A percentile compares a stretch with the other conserved stretches of the same genome.
These are phyloP conservation scores for Gossypium arboreum DNA, from an alignment of 345 rosid genomes.

Conservation along the genomic window DNA sequence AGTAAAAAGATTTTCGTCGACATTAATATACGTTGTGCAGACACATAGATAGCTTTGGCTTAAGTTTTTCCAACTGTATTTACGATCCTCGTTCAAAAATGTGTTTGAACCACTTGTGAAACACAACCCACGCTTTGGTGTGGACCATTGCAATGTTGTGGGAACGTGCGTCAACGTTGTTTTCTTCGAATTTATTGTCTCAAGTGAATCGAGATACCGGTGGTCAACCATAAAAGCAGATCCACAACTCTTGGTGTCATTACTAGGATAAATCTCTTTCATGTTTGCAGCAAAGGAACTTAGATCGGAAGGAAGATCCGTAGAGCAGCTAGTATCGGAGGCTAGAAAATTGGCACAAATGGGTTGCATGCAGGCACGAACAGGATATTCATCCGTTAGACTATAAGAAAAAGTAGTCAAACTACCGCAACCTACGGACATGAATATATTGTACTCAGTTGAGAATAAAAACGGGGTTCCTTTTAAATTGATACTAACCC, in stretches of 20 bases:
- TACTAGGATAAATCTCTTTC: not conserved
- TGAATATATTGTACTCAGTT: not conserved
- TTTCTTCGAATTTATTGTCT: not conserved
- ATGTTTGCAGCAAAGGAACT: not conserved
- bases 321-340: not conserved
- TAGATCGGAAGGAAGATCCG: not conserved
- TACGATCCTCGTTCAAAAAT: not conserved
- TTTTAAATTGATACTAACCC: not conserved
- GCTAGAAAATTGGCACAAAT: not conserved
- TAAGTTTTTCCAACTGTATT: not conserved
- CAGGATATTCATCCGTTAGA: not conserved
- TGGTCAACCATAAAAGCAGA: not conserved
- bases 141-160: not conserved
- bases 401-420: not conserved
- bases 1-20: not conserved
- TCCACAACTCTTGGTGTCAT: not conserved
- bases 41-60: not conserved
- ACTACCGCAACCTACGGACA: not conserved
- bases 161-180: not conserved
- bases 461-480: not conserved
- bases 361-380: not conserved
- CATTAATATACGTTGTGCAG: not conserved
- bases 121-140: not conserved
- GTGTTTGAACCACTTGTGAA: not conserved
- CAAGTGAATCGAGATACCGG: not conserved